Base-by-base conservation (phyloP, 2,329 filamentous ascomycete species). In the Didymella pomorum region DNA sequence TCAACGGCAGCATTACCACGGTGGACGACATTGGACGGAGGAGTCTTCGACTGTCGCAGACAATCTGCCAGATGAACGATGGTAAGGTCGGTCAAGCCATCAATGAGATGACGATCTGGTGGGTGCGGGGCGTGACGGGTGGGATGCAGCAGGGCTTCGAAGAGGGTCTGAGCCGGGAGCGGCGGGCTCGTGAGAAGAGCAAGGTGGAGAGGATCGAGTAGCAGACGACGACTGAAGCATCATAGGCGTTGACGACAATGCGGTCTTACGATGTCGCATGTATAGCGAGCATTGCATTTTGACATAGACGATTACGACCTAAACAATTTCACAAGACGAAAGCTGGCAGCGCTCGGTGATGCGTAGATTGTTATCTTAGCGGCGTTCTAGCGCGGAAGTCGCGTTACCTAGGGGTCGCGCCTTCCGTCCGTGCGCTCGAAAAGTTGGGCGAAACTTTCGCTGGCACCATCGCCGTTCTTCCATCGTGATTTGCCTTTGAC, bases 91-190 rank as follows among this genome's bases (percentile, higher is more conserved):
- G 87, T 0, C 81, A 86, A 60, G 78, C 81, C 3, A 71, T 90
- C 21, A 80, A 83, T 18, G 83, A 85, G 29, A 69, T 84, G 10
- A 81, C 83, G 2, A 72, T 83, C 3, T 92, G 88, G 86, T 83
- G 86, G 67, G 74, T 89, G 1, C 82, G 88, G 61, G 85, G 87
- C 20, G 78, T 92, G 49, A 82, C 86, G 2, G 87, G 86, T 14
- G 90, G 89, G 0, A 79, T 92, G 41, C 86, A 87, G 66, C 87
- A 91, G 65, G 88, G 89, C 6, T 78, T 81, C 33, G 81, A 80
- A 1, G 82, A 86, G 60, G 85, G 85, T 0, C 78, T 53, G 16
- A 56, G 37, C 2, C 44, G 48, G n/a, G 52, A 56, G 37, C 48
- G 41, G 37, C 46, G 39, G n/a, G 53, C 16, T n/a, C 42, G 48